phyloP scores from a whole-genome alignment of 1,284 basidiomycete species.

The Limonomyces culmigenus region DNA sequence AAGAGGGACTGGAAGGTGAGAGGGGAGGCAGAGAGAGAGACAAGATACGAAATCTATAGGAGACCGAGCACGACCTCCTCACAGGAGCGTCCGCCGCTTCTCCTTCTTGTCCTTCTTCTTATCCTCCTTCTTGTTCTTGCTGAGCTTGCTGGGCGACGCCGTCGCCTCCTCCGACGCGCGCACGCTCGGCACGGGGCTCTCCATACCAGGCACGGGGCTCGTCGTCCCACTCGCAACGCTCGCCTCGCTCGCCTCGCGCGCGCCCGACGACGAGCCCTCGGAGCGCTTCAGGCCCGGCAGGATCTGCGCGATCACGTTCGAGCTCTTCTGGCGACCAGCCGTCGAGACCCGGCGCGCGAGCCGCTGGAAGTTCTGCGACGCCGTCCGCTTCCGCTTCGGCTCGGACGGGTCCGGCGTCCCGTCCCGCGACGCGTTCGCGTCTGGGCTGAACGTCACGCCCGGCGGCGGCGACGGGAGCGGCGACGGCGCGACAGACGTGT shows the following conservation, averaged over 20 bases:
- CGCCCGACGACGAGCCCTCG: constrained; percentile 6
- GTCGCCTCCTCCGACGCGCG: background rate
- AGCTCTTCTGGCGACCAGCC: constrained; percentile 32
- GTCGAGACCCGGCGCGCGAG: constrained; percentile 57
- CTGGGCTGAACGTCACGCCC: constrained; percentile 20
- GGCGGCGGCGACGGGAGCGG: constrained; percentile 9
- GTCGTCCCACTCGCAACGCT: too few species aligned
- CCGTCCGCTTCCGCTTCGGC: constrained; percentile 59
- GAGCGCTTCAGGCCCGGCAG: constrained; percentile 34
- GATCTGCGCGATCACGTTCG: constrained; percentile 21
- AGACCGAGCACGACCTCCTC: background rate
- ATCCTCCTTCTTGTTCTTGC: constrained; percentile 28
- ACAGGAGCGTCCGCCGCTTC: constrained; percentile 22
- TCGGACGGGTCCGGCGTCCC: constrained; percentile 54
- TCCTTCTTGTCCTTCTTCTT: constrained; percentile 25
- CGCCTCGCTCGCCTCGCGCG: constrained; percentile 12
- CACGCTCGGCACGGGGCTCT: background rate
- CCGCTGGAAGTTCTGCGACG: constrained; percentile 70
- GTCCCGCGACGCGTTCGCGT: constrained; percentile 13
- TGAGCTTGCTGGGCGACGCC: constrained; percentile 7
- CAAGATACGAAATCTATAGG: background rate
- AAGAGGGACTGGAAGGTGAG: too few species aligned
- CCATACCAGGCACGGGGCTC: too few species aligned
- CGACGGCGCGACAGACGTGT: constrained; percentile 10
- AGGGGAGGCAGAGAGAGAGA: too few species aligned